These are phyloP conservation scores for Epichloe brachyelytri DNA, from an alignment of 2,329 filamentous ascomycete species.

Conservation along the genomic window DNA sequence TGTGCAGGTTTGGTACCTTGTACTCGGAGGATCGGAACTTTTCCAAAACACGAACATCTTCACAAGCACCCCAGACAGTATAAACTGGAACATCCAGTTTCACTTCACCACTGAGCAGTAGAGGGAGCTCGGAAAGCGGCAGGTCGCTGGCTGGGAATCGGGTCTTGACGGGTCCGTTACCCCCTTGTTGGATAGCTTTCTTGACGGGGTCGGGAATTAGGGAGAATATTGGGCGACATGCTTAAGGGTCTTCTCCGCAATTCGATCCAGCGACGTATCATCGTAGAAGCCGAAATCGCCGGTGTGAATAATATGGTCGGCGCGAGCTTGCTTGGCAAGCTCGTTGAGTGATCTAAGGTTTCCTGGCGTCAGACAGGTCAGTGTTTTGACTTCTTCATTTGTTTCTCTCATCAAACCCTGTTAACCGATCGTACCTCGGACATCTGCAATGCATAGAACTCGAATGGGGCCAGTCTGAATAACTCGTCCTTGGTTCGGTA, in stretches of 20 bases:
- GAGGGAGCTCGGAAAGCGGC: slow-evolving; percentile 81
- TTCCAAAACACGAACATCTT: slow-evolving; percentile 93
- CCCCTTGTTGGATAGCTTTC: slow-evolving; percentile 51
- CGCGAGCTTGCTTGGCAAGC: slow-evolving; percentile 83
- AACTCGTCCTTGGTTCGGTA: slow-evolving; percentile 55
- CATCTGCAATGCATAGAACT: slow-evolving; percentile 59
- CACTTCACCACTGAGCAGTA: slow-evolving; percentile 76
- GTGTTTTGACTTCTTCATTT: background rate
- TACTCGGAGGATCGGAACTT: slow-evolving; percentile 97
- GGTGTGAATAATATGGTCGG: slow-evolving; percentile 96
- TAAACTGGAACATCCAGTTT: slow-evolving; percentile 95
- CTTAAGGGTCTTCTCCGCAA: slow-evolving; percentile 97
- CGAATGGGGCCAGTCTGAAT: slow-evolving; percentile 53
- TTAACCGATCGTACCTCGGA: slow-evolving; percentile 41
- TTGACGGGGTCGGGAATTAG: slow-evolving; percentile 70
- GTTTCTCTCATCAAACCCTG: background rate
- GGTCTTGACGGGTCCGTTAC: slow-evolving; percentile 69
- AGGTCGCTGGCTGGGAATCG: slow-evolving; percentile 72
- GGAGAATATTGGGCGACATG: slow-evolving; percentile 98
- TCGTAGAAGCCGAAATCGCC: slow-evolving; percentile 99
- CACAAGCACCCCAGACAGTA: slow-evolving; percentile 97
- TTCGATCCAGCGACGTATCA: slow-evolving; percentile 85
- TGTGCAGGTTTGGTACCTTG: slow-evolving; percentile 93
- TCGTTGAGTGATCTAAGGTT: slow-evolving; percentile 94
- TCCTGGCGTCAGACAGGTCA: slow-evolving; percentile 41